Evolutionary conservation across 2,329 filamentous ascomycete species (phyloP), one percentile per base, ranked within the genome.

Genomic region (Colletotrichum orchidophilum): DNA sequence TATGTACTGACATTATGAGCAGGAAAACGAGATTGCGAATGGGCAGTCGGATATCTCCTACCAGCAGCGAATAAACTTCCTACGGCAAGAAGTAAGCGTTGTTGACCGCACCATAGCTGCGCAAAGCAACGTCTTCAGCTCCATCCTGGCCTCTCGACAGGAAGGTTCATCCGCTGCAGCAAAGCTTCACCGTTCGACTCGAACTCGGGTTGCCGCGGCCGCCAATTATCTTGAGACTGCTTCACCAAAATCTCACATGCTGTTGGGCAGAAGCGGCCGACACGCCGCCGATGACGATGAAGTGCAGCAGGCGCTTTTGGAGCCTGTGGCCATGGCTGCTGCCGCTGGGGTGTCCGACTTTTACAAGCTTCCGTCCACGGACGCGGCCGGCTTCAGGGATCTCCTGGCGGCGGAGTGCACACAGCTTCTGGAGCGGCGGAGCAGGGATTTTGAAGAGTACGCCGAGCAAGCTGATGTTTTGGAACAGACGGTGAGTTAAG

Each of bases 11-110:
- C 39, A 24, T 46, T 46, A 4, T 3, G 61, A 15, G 1, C 46
- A 83, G 82, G 82, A 84, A 67, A 80, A 80, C 18, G 79, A 82
- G 3, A 83, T 86, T 57, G 77, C 76, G 7, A 80, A 79, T 3
- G 81, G 82, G 26, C 78, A 79, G 3, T 82, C 83, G 1, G 80
- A 84, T 50, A 79, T 83, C 24, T 80, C 81, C 2, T 81, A 83
- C 49, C 81, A 85, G 66, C 80, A 82, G 60, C 78, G 79, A 18
- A 77, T 86, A 60, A 80, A 80, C 46, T 77, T 83, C 15, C 77
- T 85, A 0, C 78, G 80, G 21, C 81, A 85, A 65, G 84, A 86
- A 70, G 76, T 85, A 33, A 75, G 75, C 24, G 79, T 82, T 21
- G 78, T 85, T 27, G 79, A 76, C 50, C 77, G 78, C 29, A 82